A percentile compares a stretch with the other conserved stretches of the same genome.
phyloP scores from a whole-genome alignment of 1,139 yeast genomes.

The Blastobotrys ciferrii region DNA sequence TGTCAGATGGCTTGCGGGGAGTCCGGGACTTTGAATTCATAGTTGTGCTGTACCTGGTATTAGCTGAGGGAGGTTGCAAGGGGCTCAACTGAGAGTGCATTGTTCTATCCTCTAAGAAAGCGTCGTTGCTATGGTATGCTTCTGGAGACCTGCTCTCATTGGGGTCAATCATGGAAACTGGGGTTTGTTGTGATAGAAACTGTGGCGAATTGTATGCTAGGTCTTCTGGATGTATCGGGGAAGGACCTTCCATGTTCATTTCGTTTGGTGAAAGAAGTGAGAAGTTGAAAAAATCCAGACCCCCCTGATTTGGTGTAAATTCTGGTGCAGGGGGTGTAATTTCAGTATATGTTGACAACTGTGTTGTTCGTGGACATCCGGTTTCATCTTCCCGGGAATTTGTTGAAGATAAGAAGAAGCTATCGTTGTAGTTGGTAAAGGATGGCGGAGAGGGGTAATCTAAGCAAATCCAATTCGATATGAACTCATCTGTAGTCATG shows the following conservation, averaged over 20 bases:
- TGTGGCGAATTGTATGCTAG: not conserved
- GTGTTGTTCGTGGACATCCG: not conserved
- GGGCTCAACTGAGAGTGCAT: not conserved
- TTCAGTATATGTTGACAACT: not conserved
- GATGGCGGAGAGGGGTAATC: conserved; percentile 3
- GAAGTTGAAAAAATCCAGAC: not conserved
- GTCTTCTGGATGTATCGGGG: not conserved
- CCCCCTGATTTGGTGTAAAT: too few species aligned
- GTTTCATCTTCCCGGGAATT: not conserved
- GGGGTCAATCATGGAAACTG: not conserved
- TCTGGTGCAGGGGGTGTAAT: not conserved
- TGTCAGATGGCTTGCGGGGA: conserved; percentile 46
- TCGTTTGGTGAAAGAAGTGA: not conserved
- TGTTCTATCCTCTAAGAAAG: not conserved
- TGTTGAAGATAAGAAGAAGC: not conserved
- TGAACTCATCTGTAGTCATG: not conserved
- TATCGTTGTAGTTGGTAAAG: not conserved
- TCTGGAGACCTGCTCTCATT: not conserved
- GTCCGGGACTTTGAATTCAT: conserved; percentile 2
- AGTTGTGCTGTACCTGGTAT: too few species aligned
- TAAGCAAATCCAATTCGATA: not conserved
- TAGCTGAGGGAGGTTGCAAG: not conserved
- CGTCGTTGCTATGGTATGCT: not conserved
- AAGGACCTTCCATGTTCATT: not conserved
- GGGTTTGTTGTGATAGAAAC: not conserved